Evolutionary conservation across 2,329 filamentous ascomycete genomes (phyloP).

Genomic region (Epichloe aotearoae): DNA sequence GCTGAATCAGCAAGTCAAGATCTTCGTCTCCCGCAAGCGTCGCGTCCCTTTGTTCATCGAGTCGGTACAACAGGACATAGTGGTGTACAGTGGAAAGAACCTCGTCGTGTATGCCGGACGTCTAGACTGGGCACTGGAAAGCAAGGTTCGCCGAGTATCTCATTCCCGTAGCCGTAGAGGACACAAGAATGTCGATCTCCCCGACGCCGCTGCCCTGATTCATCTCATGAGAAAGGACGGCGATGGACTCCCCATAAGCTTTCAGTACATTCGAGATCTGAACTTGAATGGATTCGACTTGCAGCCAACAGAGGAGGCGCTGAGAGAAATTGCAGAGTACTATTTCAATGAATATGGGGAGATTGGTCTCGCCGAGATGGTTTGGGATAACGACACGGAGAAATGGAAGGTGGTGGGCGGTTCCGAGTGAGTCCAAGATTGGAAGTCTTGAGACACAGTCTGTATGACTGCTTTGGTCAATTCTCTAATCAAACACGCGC

Average conservation of each 20-base stretch:
- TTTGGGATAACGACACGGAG: background rate
- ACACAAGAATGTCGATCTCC: conserved; percentile 6
- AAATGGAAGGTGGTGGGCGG: background rate
- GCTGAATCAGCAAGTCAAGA: conserved; percentile 13
- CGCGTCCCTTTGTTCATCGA: conserved; percentile 12
- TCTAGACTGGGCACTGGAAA: conserved; percentile 15
- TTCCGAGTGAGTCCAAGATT: background rate
- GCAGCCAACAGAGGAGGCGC: conserved; percentile 4
- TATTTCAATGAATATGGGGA: conserved; percentile 7
- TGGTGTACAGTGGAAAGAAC: conserved; percentile 11
- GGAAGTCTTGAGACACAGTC: too few relatives aligned
- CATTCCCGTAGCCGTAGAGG: conserved; percentile 2
- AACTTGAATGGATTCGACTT: conserved; percentile 9
- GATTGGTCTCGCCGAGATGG: conserved; percentile 5
- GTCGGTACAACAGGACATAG: conserved; percentile 12
- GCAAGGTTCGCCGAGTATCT: conserved; percentile 13
- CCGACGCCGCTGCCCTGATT: conserved; percentile 9
- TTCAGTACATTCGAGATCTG: conserved; percentile 7
- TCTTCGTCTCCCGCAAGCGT: conserved; percentile 9
- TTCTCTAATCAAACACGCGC: too few relatives aligned
- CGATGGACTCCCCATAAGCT: conserved; percentile 6
- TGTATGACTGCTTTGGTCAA: too few relatives aligned
- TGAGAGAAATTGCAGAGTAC: conserved; percentile 6
- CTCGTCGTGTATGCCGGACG: conserved; percentile 12
- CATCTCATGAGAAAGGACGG: conserved; percentile 2